Conservation (phyloP, 176 grass and related monocot genomes). For the Musa beccarii region DNA sequence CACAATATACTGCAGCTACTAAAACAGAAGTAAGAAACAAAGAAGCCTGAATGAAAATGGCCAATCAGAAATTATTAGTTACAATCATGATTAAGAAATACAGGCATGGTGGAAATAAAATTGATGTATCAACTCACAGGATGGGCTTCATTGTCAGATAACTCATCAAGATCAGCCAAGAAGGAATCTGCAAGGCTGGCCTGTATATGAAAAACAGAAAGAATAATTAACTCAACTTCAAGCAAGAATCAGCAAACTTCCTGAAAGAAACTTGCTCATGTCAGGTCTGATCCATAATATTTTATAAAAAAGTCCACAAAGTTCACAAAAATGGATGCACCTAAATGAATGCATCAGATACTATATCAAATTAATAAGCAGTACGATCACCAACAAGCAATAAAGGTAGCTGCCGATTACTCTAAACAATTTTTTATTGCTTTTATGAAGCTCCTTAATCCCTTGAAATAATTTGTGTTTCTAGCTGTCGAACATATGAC, state of each 20-base stretch:
- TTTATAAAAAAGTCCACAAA: not conserved
- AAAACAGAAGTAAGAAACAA: constrained; percentile 8
- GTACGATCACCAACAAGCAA: too few species aligned
- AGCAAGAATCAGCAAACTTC: not conserved
- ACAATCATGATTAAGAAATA: not conserved
- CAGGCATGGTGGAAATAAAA: not conserved
- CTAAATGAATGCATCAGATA: not conserved
- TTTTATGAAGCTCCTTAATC: too few species aligned
- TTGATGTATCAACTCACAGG: constrained; percentile 53
- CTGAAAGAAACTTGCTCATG: not conserved
- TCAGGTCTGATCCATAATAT: not conserved
- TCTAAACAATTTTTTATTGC: too few species aligned
- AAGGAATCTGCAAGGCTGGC: constrained; percentile 93
- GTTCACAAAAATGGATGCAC: not conserved
- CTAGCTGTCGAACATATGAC: too few species aligned
- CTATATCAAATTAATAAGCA: not conserved
- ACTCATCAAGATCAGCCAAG: constrained; percentile 82
- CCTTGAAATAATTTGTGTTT: too few species aligned
- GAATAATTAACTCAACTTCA: not conserved
- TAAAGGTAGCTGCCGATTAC: too few species aligned
- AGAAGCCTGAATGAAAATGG: not conserved
- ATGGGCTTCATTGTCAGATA: constrained; percentile 70
- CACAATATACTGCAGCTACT: not conserved
- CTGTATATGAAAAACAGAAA: constrained; percentile 13
- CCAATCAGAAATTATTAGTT: too few species aligned